Conservation (phyloP, 495 filamentous ascomycete genomes). For the Podospora bellae-mahoneyi region DNA sequence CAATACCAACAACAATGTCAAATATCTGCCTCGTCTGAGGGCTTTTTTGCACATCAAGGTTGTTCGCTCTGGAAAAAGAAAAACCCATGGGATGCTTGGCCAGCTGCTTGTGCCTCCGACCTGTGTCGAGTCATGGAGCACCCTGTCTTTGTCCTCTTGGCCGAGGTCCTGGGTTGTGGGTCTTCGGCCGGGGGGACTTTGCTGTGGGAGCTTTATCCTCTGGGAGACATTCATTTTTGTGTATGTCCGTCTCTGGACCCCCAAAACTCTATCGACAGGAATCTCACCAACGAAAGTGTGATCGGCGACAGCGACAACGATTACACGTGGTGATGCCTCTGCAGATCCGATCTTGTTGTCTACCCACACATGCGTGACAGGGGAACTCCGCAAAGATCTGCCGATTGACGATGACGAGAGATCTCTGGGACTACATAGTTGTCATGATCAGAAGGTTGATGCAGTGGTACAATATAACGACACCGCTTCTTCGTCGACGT, state of each 20-base stretch:
- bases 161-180: neutral
- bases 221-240: too few species aligned
- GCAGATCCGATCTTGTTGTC: neutral
- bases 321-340: neutral
- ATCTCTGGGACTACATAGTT: neutral
- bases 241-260: too few species aligned
- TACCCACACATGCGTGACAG: neutral
- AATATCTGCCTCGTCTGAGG: neutral
- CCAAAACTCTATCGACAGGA: too few species aligned
- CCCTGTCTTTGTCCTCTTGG: neutral
- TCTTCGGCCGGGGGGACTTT: neutral
- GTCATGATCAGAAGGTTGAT: neutral
- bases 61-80: neutral
- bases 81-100: neutral
- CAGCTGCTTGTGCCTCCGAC: neutral
- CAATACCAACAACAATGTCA: neutral
- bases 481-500: neutral
- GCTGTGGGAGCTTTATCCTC: neutral
- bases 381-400: neutral
- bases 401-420: neutral
- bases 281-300: neutral
- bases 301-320: neutral
- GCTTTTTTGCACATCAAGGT: neutral
- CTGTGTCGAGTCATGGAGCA: neutral
- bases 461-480: neutral